Conservation (phyloP, 2,329 filamentous ascomycete genomes). For the Paracamarosporium sp. region DNA sequence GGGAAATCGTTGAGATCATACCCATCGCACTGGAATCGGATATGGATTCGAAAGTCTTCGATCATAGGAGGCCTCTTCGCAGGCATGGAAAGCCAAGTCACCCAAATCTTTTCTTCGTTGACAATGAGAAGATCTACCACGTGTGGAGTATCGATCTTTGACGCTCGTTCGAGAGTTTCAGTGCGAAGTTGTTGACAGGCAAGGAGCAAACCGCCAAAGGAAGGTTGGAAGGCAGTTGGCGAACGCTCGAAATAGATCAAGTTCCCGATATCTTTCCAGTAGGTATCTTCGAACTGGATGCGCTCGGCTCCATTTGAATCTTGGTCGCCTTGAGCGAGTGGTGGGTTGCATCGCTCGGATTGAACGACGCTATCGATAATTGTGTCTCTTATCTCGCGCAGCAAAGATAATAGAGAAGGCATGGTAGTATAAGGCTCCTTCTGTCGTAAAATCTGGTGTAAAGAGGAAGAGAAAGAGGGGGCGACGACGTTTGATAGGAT, state of each 20-base stretch:
- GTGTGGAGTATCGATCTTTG: background rate
- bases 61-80: background rate
- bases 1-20: background rate
- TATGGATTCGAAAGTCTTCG: background rate
- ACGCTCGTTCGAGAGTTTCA: background rate
- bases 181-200: background rate
- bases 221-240: background rate
- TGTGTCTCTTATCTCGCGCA: background rate
- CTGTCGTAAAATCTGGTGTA: background rate
- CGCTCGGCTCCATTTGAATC: background rate
- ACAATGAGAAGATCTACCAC: background rate
- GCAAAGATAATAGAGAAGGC: background rate
- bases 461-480: background rate
- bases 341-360: background rate
- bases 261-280: constrained; percentile 2
- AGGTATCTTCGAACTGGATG: background rate
- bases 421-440: background rate
- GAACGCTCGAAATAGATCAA: background rate
- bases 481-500: too few relatives aligned
- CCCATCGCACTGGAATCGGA: background rate
- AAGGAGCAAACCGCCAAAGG: background rate
- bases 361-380: background rate
- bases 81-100: constrained; percentile 1
- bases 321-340: background rate
- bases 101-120: constrained; percentile 1